Conservation (phyloP, 164 flowering plant genomes). For the Magnolia officinalis region DNA sequence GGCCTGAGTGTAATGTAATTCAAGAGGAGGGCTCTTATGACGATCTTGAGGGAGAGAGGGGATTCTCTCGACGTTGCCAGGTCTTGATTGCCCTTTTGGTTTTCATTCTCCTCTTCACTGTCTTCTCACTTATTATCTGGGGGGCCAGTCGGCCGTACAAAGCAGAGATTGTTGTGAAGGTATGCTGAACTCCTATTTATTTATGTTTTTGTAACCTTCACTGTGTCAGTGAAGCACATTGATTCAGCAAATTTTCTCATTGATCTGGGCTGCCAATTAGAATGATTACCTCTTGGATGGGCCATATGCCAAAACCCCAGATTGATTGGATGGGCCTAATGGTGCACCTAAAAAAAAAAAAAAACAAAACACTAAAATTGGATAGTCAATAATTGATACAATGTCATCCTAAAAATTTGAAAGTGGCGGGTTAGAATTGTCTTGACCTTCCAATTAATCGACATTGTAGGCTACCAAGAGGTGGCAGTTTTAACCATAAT, state of each 20-base stretch:
- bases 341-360: too few species aligned
- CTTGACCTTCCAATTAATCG: too few species aligned
- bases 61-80: conserved; percentile 34
- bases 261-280: neutral
- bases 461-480: too few species aligned
- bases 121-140: conserved; percentile 63
- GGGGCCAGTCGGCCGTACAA: conserved; percentile 62
- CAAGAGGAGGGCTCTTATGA: conserved; percentile 80
- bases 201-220: neutral
- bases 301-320: too few species aligned
- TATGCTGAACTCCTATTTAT: conserved; percentile 12
- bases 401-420: too few species aligned
- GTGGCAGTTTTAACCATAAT: too few species aligned
- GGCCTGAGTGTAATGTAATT: conserved; percentile 93
- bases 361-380: too few species aligned
- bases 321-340: too few species aligned
- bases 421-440: too few species aligned
- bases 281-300: too few species aligned
- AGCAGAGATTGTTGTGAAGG: conserved; percentile 44
- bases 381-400: too few species aligned
- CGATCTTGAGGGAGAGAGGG: conserved; percentile 42
- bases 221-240: neutral
- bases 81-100: conserved; percentile 29
- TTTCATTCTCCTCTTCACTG: conserved; percentile 34
- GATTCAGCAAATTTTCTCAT: neutral